These are phyloP conservation scores for Aspergillus sp. DNA, from an alignment of 2,329 filamentous ascomycete species.

Conservation along the genomic window DNA sequence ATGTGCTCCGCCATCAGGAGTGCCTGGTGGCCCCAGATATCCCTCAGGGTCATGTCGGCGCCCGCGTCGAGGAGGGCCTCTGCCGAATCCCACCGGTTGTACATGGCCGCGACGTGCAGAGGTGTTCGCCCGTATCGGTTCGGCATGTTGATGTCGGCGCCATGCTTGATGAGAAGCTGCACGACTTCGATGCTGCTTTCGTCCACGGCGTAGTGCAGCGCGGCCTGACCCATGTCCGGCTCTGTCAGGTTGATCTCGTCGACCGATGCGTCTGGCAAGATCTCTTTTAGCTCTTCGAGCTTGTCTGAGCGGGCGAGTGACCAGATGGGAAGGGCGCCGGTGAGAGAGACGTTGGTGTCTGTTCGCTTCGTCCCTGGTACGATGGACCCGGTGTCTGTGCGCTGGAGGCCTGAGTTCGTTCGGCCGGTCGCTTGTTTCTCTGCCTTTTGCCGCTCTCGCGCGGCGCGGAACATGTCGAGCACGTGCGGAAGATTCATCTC, in stretches of 20 bases:
- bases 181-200: background rate
- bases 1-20: background rate
- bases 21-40: background rate
- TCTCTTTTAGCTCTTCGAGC: background rate
- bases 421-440: background rate
- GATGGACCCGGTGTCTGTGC: background rate
- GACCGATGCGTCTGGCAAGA: background rate
- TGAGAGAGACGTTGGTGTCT: background rate
- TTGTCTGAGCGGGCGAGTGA: background rate
- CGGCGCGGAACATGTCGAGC: slow-evolving; percentile 6
- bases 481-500: slow-evolving; percentile 5
- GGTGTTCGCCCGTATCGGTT: slow-evolving; percentile 12
- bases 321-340: slow-evolving; percentile 10
- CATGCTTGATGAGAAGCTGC: slow-evolving; percentile 1
- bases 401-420: background rate
- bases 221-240: slow-evolving; percentile 15
- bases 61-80: background rate
- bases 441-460: slow-evolving; percentile 1
- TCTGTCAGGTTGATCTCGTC: slow-evolving; percentile 10
- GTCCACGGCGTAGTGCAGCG: slow-evolving; percentile 6
- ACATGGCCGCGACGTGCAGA: background rate
- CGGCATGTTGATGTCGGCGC: slow-evolving; percentile 11
- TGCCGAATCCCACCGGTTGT: background rate
- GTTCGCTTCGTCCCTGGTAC: background rate
- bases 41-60: background rate